A percentile compares a stretch with the other conserved stretches of the same genome.
phyloP scores from a whole-genome alignment of 1,139 yeast species.

The Pichia sp. region DNA sequence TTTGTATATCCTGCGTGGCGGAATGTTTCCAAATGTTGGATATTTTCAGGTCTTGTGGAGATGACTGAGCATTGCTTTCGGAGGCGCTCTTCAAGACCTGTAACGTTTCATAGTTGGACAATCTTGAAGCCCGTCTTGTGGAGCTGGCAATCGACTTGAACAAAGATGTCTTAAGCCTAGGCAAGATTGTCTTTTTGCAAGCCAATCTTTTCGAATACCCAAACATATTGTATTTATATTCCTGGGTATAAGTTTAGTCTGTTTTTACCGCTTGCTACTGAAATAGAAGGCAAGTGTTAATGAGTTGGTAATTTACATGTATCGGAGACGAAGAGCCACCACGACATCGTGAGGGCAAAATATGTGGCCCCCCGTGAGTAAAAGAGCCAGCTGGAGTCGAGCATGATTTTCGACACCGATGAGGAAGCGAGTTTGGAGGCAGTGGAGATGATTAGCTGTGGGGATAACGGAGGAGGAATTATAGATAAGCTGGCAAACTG shows the following conservation, averaged over 20 bases:
- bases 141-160: not conserved
- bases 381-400: not conserved
- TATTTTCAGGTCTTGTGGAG: not conserved
- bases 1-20: not conserved
- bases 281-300: too few relatives aligned
- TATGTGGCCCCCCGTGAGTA: not conserved
- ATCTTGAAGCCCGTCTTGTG: conserved; percentile 10
- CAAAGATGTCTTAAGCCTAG: not conserved
- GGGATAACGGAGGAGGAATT: not conserved
- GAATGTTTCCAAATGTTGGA: conserved; percentile 9
- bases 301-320: too few relatives aligned
- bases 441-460: not conserved
- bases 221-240: conserved; percentile 17
- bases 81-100: not conserved
- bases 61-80: not conserved
- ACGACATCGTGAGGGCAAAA: not conserved
- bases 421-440: not conserved
- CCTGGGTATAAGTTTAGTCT: not conserved
- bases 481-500: not conserved
- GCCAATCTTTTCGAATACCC: conserved; percentile 20
- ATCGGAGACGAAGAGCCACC: not conserved
- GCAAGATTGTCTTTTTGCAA: conserved; percentile 6
- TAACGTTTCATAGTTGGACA: conserved; percentile 21
- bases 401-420: not conserved
- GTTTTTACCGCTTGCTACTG: too few relatives aligned